Conservation (phyloP, 1,284 basidiomycete genomes). For the Fomitopsis pinicola region DNA sequence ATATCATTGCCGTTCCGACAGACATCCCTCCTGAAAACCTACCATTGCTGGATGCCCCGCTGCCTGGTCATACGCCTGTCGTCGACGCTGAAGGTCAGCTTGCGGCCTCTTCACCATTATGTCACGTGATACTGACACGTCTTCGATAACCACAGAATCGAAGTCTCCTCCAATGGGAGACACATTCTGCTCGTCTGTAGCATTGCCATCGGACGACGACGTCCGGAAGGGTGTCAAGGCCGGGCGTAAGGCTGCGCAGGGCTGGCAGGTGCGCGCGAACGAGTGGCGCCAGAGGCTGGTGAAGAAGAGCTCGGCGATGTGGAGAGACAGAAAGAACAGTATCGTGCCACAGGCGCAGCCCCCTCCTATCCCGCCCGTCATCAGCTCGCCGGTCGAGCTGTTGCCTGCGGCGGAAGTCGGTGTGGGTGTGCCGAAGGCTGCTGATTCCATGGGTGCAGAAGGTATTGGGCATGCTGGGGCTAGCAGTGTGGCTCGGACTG, state of each 20-base stretch:
- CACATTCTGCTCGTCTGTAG: slow-evolving; percentile 24
- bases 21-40: slow-evolving; percentile 34
- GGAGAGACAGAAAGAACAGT: not conserved
- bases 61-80: not conserved
- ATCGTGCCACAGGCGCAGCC: not conserved
- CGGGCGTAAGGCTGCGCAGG: slow-evolving; percentile 1
- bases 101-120: not conserved
- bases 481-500: too few species aligned
- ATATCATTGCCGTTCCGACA: slow-evolving; percentile 60
- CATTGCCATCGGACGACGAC: slow-evolving; percentile 24
- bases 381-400: not conserved
- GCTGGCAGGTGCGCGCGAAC: slow-evolving; percentile 7
- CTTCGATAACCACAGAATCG: not conserved
- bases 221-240: slow-evolving; percentile 12
- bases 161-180: slow-evolving; percentile 22
- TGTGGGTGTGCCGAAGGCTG: not conserved
- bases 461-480: not conserved
- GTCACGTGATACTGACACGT: not conserved
- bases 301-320: slow-evolving; percentile 7
- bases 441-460: not conserved
- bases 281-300: slow-evolving; percentile 5
- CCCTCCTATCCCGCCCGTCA: not conserved
- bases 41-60: slow-evolving; percentile 9
- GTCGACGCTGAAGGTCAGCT: not conserved
- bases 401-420: not conserved